phyloP scores from a whole-genome alignment of 2,329 filamentous ascomycete genomes.

The Aspergillus sp. region DNA sequence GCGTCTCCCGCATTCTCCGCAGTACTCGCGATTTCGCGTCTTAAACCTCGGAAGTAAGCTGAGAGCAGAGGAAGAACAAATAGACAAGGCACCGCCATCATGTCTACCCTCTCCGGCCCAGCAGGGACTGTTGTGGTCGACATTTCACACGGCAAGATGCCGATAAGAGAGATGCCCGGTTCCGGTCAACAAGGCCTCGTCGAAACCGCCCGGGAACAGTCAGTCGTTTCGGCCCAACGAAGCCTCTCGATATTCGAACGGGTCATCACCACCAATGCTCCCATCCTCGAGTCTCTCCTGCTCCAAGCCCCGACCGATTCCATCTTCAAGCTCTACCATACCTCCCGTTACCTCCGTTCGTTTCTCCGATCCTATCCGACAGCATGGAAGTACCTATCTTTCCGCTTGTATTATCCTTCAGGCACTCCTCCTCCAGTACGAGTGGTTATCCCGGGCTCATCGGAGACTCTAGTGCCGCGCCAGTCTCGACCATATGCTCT shows the following conservation, averaged over 20 bases:
- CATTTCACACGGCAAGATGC: conserved; percentile 4
- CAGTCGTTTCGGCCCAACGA: conserved; percentile 19
- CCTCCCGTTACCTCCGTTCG: conserved; percentile 49
- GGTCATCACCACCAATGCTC: conserved; percentile 52
- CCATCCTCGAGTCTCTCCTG: conserved; percentile 55
- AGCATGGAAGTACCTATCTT: conserved; percentile 58
- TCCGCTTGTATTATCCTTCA: conserved; percentile 46
- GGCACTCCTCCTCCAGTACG: conserved; percentile 27
- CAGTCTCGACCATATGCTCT: conserved; percentile 56
- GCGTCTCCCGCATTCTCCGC: conserved; percentile 19
- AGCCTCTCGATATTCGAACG: conserved; percentile 48
- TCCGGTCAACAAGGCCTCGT: conserved; percentile 16
- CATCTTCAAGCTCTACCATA: conserved; percentile 56
- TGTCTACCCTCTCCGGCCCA: conserved; percentile 10
- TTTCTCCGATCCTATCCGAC: conserved; percentile 55
- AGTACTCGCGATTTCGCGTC: conserved; percentile 26
- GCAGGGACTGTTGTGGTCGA: background rate
- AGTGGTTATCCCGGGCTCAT: conserved; percentile 27
- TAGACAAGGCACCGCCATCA: conserved; percentile 3
- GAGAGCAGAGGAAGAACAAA: background rate
- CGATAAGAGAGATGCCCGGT: conserved; percentile 3
- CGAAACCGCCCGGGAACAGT: conserved; percentile 19
- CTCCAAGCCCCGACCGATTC: conserved; percentile 53
- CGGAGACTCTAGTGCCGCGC: conserved; percentile 33
- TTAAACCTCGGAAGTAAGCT: background rate